Base-by-base conservation (phyloP, 352 stramenopile species). In the Thraustochytrium sp. region DNA sequence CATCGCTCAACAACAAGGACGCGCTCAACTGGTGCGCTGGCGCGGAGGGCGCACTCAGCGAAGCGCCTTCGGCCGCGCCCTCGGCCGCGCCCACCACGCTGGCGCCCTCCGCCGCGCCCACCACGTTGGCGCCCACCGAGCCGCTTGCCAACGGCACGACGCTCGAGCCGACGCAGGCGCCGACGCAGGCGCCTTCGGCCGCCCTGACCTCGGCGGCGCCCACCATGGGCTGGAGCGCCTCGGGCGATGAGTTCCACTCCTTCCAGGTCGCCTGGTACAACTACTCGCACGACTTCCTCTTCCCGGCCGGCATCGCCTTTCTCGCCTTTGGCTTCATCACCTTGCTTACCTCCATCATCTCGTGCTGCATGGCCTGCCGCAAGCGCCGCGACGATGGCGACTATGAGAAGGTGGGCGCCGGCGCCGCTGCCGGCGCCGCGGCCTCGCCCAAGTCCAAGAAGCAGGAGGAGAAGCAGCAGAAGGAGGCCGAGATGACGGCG, bases 241-340 rank as follows among this genome's bases (percentile, higher is more conserved):
- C 59, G 9, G 59, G 59, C n/a, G 49, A 62, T 36, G 65, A 77
- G 13, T 62, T 77, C 31, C 42, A 77, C 23, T 55, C 42, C 29
- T 77, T 62, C 65, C 65, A 77, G 65, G 49, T 55, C 13, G 49
- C 65, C 11, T 62, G 42, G 65, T 55, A 55, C 34, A 62, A 62
- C 65, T 77, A 77, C 4, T 40, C 34, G 29, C 42, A 77, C 49
- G 46, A 11, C 42, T 77, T 62, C 65, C 49, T 77, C 65, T 77
- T 55, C 26, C 65, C 65, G 16, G 65, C 42, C 5, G 65, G 65
- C 26, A 77, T 77, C 26, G 65, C 65, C n/a, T 77, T 77, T 36
- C 42, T 77, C n/a, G 21, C 16, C 65, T 77, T 77, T 44, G 65
- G 65, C 34, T 72, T 72, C 59, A 49, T 72, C 40, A 72, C 59